Evolutionary conservation across 2,329 filamentous ascomycete species (phyloP).

Genomic region (Verticillium dahliae): DNA sequence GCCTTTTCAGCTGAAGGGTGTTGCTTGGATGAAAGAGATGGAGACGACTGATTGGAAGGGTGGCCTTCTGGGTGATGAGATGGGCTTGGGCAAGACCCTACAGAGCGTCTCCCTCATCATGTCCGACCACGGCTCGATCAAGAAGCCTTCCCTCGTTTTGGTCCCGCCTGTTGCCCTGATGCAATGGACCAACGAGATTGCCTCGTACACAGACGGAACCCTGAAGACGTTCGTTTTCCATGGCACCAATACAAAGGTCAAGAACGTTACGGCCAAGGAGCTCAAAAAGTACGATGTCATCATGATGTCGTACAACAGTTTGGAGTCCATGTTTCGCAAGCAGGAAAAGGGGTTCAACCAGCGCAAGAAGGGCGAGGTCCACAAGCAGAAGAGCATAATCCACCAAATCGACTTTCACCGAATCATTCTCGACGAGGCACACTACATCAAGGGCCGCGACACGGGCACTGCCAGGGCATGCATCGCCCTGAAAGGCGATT

Average conservation of each 20-base stretch:
- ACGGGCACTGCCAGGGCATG: slow-evolving; percentile 93
- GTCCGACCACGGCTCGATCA: slow-evolving; percentile 84
- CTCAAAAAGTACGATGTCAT: slow-evolving; percentile 84
- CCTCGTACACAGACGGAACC: slow-evolving; percentile 76
- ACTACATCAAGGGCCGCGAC: slow-evolving; percentile 86
- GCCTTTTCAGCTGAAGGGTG: slow-evolving; percentile 85
- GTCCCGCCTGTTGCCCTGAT: slow-evolving; percentile 91
- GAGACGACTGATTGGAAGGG: slow-evolving; percentile 81
- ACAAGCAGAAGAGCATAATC: slow-evolving; percentile 75
- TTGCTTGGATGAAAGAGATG: slow-evolving; percentile 92
- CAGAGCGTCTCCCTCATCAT: slow-evolving; percentile 97
- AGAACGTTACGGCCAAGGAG: slow-evolving; percentile 66
- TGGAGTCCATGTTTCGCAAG: slow-evolving; percentile 89
- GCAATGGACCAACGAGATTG: slow-evolving; percentile 86
- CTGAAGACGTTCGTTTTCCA: slow-evolving; percentile 90
- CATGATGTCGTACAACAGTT: slow-evolving; percentile 90
- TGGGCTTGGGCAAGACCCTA: slow-evolving; percentile 98
- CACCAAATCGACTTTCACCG: slow-evolving; percentile 85
- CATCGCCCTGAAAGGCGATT: slow-evolving; percentile 79
- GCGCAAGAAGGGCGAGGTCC: slow-evolving; percentile 63
- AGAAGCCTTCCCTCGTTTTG: slow-evolving; percentile 72
- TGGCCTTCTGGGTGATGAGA: slow-evolving; percentile 90
- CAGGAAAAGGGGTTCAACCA: slow-evolving; percentile 79
- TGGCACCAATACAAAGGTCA: slow-evolving; percentile 76
- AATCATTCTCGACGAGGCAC: slow-evolving; percentile 88